A percentile compares a stretch with the other conserved stretches of the same genome.
phyloP scores from a whole-genome alignment of 768 basidiomycete species.

The Boletus reticulatus region DNA sequence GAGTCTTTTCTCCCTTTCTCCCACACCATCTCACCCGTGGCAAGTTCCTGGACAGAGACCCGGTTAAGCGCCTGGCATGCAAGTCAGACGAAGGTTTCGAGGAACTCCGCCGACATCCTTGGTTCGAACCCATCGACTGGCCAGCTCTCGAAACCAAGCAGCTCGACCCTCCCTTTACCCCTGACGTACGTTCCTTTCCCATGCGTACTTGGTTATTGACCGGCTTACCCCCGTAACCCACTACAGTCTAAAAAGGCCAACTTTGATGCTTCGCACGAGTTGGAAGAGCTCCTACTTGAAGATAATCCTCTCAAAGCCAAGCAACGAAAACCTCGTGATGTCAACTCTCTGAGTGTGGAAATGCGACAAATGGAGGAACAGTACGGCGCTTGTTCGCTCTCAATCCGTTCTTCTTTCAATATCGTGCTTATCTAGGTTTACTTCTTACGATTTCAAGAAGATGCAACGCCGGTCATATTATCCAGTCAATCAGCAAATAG shows the following conservation, averaged over 20 bases:
- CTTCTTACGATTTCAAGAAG: conserved; percentile 88
- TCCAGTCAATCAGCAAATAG: conserved; percentile 70
- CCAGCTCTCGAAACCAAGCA: conserved; percentile 75
- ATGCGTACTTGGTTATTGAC: neutral
- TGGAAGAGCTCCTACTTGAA: conserved; percentile 93
- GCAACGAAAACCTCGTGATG: conserved; percentile 86
- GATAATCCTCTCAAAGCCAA: conserved; percentile 97
- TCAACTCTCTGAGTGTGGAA: conserved; percentile 77
- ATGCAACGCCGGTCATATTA: conserved; percentile 92
- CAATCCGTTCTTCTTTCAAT: neutral
- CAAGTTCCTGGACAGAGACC: conserved; percentile 87
- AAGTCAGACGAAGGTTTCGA: conserved; percentile 78
- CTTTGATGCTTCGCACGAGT: conserved; percentile 97
- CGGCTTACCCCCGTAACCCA: conserved; percentile 4
- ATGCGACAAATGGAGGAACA: conserved; percentile 99
- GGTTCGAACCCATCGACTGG: conserved; percentile 93
- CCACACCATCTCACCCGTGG: conserved; percentile 6
- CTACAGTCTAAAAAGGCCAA: conserved; percentile 95
- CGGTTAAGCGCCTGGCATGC: conserved; percentile 77
- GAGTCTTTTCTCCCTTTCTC: conserved; percentile 32
- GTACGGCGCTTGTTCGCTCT: conserved; percentile 43
- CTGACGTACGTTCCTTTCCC: conserved; percentile 61
- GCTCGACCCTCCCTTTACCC: conserved; percentile 79
- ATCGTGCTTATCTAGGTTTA: conserved; percentile 55
- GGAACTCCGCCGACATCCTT: conserved; percentile 75